Evolutionary conservation across 2,329 filamentous ascomycete genomes (phyloP).

Genomic region (Tolypocladium ovalisporum): DNA sequence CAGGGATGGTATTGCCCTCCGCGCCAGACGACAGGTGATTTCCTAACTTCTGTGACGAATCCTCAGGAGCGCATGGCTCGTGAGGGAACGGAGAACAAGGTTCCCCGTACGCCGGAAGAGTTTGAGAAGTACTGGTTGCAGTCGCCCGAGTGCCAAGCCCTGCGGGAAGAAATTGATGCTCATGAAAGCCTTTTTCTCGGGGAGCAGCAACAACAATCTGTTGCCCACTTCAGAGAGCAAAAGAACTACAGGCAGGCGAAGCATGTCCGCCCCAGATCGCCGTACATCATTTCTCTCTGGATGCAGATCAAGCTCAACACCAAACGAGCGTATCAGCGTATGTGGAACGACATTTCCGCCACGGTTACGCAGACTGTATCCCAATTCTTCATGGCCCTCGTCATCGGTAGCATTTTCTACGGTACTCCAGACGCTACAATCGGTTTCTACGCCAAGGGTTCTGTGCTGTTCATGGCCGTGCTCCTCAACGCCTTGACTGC

Average conservation of each 20-base stretch:
- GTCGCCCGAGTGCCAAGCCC: constrained; percentile 29
- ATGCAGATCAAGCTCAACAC: constrained; percentile 44
- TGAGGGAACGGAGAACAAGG: constrained; percentile 46
- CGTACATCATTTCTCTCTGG: constrained; percentile 43
- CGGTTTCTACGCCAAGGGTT: constrained; percentile 43
- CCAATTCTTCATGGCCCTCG: constrained; percentile 45
- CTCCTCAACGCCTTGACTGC: constrained; percentile 48
- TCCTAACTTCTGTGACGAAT: constrained; percentile 59
- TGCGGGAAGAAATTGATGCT: constrained; percentile 36
- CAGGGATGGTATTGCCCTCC: constrained; percentile 59
- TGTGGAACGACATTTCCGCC: constrained; percentile 39
- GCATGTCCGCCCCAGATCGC: constrained; percentile 40
- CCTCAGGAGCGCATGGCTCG: constrained; percentile 45
- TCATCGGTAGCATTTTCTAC: constrained; percentile 52
- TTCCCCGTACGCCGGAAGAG: constrained; percentile 59
- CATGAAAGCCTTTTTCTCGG: constrained; percentile 36
- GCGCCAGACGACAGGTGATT: constrained; percentile 59
- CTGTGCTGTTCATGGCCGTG: constrained; percentile 49
- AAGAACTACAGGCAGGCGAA: constrained; percentile 42
- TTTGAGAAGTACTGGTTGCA: constrained; percentile 42
- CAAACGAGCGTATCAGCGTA: constrained; percentile 37
- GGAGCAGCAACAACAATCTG: constrained; percentile 23
- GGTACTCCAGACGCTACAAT: constrained; percentile 35
- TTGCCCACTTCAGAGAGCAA: constrained; percentile 31
- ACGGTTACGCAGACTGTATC: constrained; percentile 33